Evolutionary conservation across 352 stramenopile genomes (phyloP), one percentile per base, ranked within the genome.

Genomic region (Globisporangium solare): DNA sequence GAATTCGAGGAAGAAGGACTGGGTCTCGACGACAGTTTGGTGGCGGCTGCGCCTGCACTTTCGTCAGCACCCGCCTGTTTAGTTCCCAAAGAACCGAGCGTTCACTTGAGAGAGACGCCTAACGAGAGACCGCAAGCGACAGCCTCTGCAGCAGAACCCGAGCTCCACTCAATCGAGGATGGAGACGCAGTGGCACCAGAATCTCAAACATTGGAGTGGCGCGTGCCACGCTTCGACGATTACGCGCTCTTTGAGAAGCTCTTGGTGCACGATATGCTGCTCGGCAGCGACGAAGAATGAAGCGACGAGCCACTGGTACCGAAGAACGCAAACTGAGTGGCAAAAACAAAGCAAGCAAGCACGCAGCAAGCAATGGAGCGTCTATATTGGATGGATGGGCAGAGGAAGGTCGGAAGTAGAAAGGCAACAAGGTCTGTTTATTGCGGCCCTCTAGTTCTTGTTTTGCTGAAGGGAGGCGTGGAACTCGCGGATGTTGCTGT

Each of bases 1-100:
- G 78, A 80, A 47, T 86, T 86, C 21, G 75, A 86, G 61, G 78
- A 88, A 54, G 75, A 83, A 11, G 78, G 75, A 3, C 51, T 88
- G 14, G 17, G 48, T 5, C 21, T 47, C 6, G 32, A 40, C 6
- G 20, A 12, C 15, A 7, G 13, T 15, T 2, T 35, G 1, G n/a
- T 10, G 20, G 21, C 37, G 14, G 6, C 6, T 6, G 5, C 49
- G 4, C 24, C 24, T 27, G 24, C 24, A 27, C 24, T 5, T 27
- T 6, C 5, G 2, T 11, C 21, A 12, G 13, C 18, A 39, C 8
- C 3, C 39, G 18, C 10, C 13, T 2, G 39, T 10, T 43, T 18
- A 10, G 13, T 13, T 43, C 39, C 3, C 39, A 43, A 0, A 5
- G 39, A 43, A 15, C 39, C 39, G 18, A 43, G 17, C 12, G 12